phyloP scores from a whole-genome alignment of 2,329 filamentous ascomycete genomes.

The Alternaria alternata region DNA sequence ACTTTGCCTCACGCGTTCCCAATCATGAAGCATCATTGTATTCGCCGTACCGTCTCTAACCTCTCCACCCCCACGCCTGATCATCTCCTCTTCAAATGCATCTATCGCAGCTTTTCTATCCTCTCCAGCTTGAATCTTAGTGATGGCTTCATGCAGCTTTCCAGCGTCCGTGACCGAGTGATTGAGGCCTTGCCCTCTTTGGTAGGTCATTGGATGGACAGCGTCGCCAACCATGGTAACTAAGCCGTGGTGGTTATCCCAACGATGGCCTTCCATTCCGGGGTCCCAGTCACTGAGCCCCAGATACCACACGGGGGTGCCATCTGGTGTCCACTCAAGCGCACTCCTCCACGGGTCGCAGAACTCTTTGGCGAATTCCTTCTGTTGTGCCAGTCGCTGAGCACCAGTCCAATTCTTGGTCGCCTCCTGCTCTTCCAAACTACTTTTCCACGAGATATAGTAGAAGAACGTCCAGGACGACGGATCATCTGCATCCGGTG shows the following conservation, averaged over 20 bases:
- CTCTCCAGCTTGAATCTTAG: slow-evolving; percentile 31
- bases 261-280: slow-evolving; percentile 35
- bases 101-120: slow-evolving; percentile 43
- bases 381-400: slow-evolving; percentile 52
- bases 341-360: slow-evolving; percentile 57
- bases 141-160: slow-evolving; percentile 48
- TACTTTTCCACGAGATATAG: slow-evolving; percentile 57
- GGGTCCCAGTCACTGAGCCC: slow-evolving; percentile 50
- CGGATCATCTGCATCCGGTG: slow-evolving; percentile 47
- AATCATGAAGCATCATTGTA: slow-evolving; percentile 48
- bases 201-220: slow-evolving; percentile 53
- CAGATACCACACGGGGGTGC: slow-evolving; percentile 45
- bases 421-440: slow-evolving; percentile 52
- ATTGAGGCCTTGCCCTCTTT: slow-evolving; percentile 61
- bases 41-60: slow-evolving; percentile 45
- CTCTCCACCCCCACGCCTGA: slow-evolving; percentile 43
- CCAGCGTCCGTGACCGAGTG: slow-evolving; percentile 57
- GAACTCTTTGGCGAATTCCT: slow-evolving; percentile 50
- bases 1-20: slow-evolving; percentile 46
- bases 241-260: slow-evolving; percentile 46
- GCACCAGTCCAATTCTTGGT: slow-evolving; percentile 47
- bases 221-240: slow-evolving; percentile 53
- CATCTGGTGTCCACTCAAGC: slow-evolving; percentile 46
- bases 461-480: slow-evolving; percentile 58
- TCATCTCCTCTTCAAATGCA: slow-evolving; percentile 58